These are phyloP conservation scores for Boletus subcaerulescens DNA, from an alignment of 768 basidiomycete species.

Conservation along the genomic window DNA sequence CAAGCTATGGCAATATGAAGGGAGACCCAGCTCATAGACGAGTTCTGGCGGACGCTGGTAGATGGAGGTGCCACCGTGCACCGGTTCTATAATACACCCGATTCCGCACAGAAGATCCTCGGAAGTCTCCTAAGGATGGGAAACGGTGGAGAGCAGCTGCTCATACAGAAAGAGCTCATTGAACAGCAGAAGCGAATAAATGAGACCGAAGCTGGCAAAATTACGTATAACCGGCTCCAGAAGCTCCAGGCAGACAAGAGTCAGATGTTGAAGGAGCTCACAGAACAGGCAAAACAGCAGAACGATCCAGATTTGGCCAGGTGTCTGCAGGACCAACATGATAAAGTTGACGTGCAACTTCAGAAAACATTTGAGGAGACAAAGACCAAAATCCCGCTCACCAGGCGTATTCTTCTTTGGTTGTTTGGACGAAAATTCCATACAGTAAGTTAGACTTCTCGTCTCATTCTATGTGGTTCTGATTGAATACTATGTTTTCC, in stretches of 20 bases:
- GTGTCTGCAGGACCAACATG: conserved; percentile 11
- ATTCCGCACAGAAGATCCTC: neutral
- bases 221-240: conserved; percentile 14
- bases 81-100: neutral
- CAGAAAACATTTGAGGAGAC: conserved; percentile 22
- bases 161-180: conserved; percentile 22
- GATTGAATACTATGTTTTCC: neutral
- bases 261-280: conserved; percentile 10
- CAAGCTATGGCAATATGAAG: neutral
- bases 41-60: conserved; percentile 24
- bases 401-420: conserved; percentile 8
- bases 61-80: neutral
- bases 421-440: conserved; percentile 7
- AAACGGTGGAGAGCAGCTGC: neutral
- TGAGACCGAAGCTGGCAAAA: conserved; percentile 22
- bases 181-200: conserved; percentile 11
- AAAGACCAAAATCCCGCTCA: conserved; percentile 14
- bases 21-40: conserved; percentile 23
- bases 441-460: neutral
- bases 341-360: conserved; percentile 4
- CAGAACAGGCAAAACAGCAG: conserved; percentile 14
- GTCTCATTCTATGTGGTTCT: neutral
- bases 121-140: neutral
- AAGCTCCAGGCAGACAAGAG: conserved; percentile 15
- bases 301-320: conserved; percentile 7